Evolutionary conservation across 2,329 filamentous ascomycete species (phyloP), one percentile per base, ranked within the genome.

Genomic region (Penicillium rolfsii): DNA sequence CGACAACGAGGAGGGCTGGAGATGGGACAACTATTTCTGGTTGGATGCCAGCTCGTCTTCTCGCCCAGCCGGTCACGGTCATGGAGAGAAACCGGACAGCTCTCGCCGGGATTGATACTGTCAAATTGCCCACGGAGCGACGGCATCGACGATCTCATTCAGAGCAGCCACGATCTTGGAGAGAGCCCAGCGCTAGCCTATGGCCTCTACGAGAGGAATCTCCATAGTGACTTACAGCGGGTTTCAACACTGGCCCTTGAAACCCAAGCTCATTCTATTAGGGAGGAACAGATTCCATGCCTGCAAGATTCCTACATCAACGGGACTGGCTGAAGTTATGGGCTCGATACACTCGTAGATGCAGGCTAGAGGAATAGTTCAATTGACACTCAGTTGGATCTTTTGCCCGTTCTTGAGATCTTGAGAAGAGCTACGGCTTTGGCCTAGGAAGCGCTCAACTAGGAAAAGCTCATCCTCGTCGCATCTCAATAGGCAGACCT

Each of bases 111-210:
- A n/a, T 40, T 6, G 57, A 63, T 46, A 62, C 62, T n/a, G 55
- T 54, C 8, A 57, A 38, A n/a, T 56, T 65, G 28, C 26, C 57
- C n/a, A 60, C 57, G 4, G 71, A 69, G 24, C 67, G 71, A 55
- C 67, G 71, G 5, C 74, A 77, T 67, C 67, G 73, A 19, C 69
- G 75, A 54, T 74, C 73, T 57, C 76, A 77, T 64, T 77, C 76
- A 12, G 74, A 77, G 55, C 73, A 76, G 57, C 76, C 75, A 26
- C 69, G 74, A 41, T 65, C 74, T 28, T 77, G 76, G 76, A 73
- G 70, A 41, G 67, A 71, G 43, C 76, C 75, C 4, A 76, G 74
- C 56, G 70, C 71, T 46, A 67, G 67, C 45, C 58, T 77, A 56
- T 77, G 75, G 74, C 73, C 75, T 30, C 63, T 77, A 33, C 49